phyloP scores from a whole-genome alignment of 2,329 filamentous ascomycete species.

The Bertia moriformis region DNA sequence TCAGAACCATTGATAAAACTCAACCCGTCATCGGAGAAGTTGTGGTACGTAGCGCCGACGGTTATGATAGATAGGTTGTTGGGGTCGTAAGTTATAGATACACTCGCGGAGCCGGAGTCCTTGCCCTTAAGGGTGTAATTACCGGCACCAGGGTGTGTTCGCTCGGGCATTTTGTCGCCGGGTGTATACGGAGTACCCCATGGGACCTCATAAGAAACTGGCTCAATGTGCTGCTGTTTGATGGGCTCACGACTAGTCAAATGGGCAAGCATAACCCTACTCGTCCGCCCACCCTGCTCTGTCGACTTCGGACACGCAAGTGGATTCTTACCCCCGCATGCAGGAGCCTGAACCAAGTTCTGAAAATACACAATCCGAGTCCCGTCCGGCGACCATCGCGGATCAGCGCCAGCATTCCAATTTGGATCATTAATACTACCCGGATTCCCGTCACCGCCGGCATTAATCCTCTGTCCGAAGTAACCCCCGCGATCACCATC shows the following conservation, averaged over 20 bases:
- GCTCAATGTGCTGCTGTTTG: constrained; percentile 6
- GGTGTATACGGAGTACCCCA: constrained; percentile 18
- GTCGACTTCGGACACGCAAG: constrained; percentile 23
- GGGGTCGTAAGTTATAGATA: constrained; percentile 6
- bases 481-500: constrained; percentile 27
- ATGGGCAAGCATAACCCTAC: constrained; percentile 24
- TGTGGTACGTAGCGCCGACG: background rate
- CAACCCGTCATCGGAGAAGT: background rate
- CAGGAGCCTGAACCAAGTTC: constrained; percentile 17
- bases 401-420: constrained; percentile 32
- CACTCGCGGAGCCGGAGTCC: constrained; percentile 6
- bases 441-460: constrained; percentile 13
- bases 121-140: constrained; percentile 8
- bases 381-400: constrained; percentile 22
- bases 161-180: constrained; percentile 3
- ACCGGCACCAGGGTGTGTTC: constrained; percentile 2
- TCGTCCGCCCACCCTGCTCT: constrained; percentile 17
- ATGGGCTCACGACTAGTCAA: constrained; percentile 16
- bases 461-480: constrained; percentile 26
- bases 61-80: constrained; percentile 4
- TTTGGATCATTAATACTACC: constrained; percentile 26
- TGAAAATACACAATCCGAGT: constrained; percentile 27
- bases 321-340: constrained; percentile 26
- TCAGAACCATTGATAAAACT: constrained; percentile 9
- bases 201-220: constrained; percentile 13